Conservation (phyloP, 176 grass and related monocot species). For the Carex littledalei region DNA sequence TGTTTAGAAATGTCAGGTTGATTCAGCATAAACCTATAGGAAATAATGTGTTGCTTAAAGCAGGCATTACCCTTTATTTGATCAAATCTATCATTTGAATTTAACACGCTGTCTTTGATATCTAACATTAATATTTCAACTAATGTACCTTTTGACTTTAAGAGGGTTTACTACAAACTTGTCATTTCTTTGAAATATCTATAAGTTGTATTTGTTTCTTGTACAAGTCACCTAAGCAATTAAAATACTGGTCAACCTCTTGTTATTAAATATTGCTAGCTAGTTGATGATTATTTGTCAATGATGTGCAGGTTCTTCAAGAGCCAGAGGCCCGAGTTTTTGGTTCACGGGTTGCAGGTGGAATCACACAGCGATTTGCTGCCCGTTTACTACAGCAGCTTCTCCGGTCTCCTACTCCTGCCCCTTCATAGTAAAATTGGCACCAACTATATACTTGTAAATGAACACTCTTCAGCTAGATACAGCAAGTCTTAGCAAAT, state of each 20-base stretch:
- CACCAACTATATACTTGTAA: constrained; percentile 41
- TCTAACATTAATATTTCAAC: neutral
- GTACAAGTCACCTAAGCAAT: neutral
- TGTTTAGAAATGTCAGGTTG: neutral
- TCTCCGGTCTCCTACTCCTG: constrained; percentile 37
- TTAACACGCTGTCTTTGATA: neutral
- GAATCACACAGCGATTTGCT: constrained; percentile 74
- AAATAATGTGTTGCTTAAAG: neutral
- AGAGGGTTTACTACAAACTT: neutral
- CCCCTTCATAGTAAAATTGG: constrained; percentile 28
- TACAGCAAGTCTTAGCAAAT: constrained; percentile 20
- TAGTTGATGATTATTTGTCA: constrained; percentile 11
- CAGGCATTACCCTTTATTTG: neutral
- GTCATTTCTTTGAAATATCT: neutral
- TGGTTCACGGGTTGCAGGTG: constrained; percentile 70
- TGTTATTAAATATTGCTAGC: neutral
- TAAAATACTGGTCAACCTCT: neutral
- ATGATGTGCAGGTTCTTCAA: constrained; percentile 57
- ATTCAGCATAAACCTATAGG: neutral
- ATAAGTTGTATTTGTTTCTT: neutral
- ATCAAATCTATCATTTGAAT: neutral
- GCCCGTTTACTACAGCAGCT: constrained; percentile 80
- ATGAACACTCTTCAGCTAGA: constrained; percentile 36
- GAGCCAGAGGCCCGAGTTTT: constrained; percentile 64
- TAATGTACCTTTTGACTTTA: neutral